These are phyloP conservation scores for Kuraishia hungarica DNA, from an alignment of 805 yeast genomes.

Conservation along the genomic window DNA sequence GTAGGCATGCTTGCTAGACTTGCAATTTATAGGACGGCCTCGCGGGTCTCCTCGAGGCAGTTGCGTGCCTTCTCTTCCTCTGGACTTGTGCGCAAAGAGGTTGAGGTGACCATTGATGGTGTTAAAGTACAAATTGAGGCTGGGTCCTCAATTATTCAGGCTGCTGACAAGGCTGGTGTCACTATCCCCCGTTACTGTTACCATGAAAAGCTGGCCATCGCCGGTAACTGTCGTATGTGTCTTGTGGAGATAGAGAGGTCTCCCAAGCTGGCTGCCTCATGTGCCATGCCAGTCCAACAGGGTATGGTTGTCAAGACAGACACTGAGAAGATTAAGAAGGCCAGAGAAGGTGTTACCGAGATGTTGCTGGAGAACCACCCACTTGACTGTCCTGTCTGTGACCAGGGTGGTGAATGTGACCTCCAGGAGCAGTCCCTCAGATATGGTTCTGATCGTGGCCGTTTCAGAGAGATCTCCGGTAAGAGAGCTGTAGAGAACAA, in stretches of 20 bases:
- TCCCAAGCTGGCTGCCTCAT: conserved; percentile 83
- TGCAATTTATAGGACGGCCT: not conserved
- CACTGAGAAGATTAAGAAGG: conserved; percentile 68
- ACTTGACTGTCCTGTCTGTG: conserved; percentile 87
- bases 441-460: conserved; percentile 81
- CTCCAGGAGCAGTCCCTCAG: conserved; percentile 80
- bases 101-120: conserved; percentile 49
- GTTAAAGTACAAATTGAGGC: conserved; percentile 71
- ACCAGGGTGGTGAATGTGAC: conserved; percentile 93
- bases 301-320: conserved; percentile 85
- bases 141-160: conserved; percentile 83
- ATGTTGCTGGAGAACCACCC: conserved; percentile 86
- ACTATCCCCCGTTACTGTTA: conserved; percentile 84
- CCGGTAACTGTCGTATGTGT: conserved; percentile 93
- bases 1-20: not conserved
- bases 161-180: conserved; percentile 87
- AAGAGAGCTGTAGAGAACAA: conserved; percentile 88
- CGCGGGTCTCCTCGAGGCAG: not conserved
- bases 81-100: not conserved
- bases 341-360: conserved; percentile 87
- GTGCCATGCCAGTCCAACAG: conserved; percentile 86
- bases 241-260: conserved; percentile 84
- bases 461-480: conserved; percentile 74
- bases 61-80: not conserved
- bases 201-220: conserved; percentile 84